phyloP scores from a whole-genome alignment of 306 rosid species.

The Prosopis cineraria region DNA sequence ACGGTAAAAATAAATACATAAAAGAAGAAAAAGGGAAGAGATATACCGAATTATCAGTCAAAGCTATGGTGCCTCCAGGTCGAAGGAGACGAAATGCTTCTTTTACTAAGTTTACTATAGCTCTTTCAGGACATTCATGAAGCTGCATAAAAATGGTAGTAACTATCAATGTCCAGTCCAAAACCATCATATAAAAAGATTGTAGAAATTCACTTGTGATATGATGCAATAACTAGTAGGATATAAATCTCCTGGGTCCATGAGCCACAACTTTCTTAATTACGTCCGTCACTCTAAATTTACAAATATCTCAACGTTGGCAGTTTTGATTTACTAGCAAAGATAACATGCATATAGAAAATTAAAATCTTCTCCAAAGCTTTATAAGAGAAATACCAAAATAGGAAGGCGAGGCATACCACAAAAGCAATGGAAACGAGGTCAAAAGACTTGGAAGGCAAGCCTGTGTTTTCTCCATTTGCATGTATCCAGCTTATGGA shows the following conservation, averaged over 20 bases:
- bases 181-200: neutral
- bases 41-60: conserved; percentile 60
- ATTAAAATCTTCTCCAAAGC: neutral
- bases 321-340: neutral
- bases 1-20: neutral
- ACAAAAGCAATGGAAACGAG: conserved; percentile 55
- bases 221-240: no score
- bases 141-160: conserved; percentile 42
- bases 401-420: conserved; percentile 41
- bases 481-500: conserved; percentile 67
- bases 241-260: neutral
- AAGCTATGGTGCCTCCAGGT: conserved; percentile 66
- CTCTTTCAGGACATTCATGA: conserved; percentile 71
- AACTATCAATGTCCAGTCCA: conserved; percentile 19
- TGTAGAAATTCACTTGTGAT: no score
- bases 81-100: conserved; percentile 75
- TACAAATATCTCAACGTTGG: neutral
- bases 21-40: neutral
- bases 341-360: neutral
- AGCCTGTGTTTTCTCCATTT: conserved; percentile 67
- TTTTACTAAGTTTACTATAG: conserved; percentile 45
- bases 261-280: neutral
- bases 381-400: neutral
- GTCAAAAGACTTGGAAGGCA: conserved; percentile 60
- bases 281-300: neutral